Conservation (phyloP, 73 alveolate genomes). For the Paramecium sonneborni region DNA sequence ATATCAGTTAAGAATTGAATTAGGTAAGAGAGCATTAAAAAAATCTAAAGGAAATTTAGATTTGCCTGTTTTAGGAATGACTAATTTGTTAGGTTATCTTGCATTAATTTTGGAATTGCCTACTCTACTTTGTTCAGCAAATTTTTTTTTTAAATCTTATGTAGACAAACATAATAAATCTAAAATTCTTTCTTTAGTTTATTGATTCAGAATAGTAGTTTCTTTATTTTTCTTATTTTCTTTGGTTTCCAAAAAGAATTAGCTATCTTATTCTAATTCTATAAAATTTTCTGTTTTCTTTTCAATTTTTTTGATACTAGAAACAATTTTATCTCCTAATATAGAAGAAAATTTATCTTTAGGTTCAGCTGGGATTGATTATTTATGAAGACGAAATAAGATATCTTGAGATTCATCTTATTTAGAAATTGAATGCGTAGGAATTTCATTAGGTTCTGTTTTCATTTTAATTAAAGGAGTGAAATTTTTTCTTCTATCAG, state of each 20-base stretch:
- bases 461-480: constrained; percentile 38
- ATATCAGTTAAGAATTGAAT: neutral
- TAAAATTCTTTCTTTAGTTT: constrained; percentile 8
- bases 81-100: neutral
- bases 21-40: constrained; percentile 6
- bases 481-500: neutral
- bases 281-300: neutral
- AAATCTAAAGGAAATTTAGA: constrained; percentile 4
- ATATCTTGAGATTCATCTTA: constrained; percentile 28
- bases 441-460: neutral
- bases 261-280: neutral
- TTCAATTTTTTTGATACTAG: neutral
- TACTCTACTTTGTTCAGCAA: neutral
- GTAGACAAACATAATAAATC: constrained; percentile 26
- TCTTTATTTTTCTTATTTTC: neutral
- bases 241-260: neutral
- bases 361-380: neutral
- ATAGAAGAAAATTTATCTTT: neutral
- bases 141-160: constrained; percentile 13
- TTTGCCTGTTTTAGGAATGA: constrained; percentile 1
- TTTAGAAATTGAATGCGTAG: neutral
- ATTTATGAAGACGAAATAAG: neutral
- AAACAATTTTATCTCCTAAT: neutral
- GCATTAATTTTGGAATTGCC: neutral
- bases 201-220: neutral